Conservation (phyloP, 2,329 filamentous ascomycete genomes). For the Epichloe amarillans region DNA sequence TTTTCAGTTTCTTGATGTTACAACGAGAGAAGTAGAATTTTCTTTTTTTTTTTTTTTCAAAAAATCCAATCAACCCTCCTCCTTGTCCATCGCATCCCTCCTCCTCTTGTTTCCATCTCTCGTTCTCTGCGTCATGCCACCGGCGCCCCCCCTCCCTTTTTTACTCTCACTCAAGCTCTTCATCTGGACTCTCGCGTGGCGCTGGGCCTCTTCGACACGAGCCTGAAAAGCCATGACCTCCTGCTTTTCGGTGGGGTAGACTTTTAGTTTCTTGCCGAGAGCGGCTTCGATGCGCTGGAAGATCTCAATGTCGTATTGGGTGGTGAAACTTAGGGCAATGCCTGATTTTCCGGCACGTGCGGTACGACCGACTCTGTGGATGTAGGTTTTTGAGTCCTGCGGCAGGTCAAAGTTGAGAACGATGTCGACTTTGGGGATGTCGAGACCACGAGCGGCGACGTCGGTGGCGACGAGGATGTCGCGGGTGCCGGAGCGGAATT, state of each 20-base stretch:
- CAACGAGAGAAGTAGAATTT: too few species aligned
- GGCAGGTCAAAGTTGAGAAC: slow-evolving; percentile 81
- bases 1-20: too few species aligned
- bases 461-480: slow-evolving; percentile 88
- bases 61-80: slow-evolving; percentile 38
- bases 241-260: slow-evolving; percentile 60
- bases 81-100: slow-evolving; percentile 58
- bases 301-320: slow-evolving; percentile 76
- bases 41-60: too few species aligned
- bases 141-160: slow-evolving; percentile 40
- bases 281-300: slow-evolving; percentile 73
- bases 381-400: slow-evolving; percentile 77
- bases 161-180: slow-evolving; percentile 59
- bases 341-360: slow-evolving; percentile 78
- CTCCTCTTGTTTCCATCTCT: slow-evolving; percentile 26
- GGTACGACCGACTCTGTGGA: slow-evolving; percentile 79
- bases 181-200: slow-evolving; percentile 67
- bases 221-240: slow-evolving; percentile 73
- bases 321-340: slow-evolving; percentile 67
- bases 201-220: slow-evolving; percentile 71
- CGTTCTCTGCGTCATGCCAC: slow-evolving; percentile 24
- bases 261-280: slow-evolving; percentile 60
- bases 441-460: slow-evolving; percentile 82
- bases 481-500: slow-evolving; percentile 70
- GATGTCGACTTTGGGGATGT: slow-evolving; percentile 82